phyloP scores from a whole-genome alignment of 179 eudicot genomes.

The Corrigiola litoralis region DNA sequence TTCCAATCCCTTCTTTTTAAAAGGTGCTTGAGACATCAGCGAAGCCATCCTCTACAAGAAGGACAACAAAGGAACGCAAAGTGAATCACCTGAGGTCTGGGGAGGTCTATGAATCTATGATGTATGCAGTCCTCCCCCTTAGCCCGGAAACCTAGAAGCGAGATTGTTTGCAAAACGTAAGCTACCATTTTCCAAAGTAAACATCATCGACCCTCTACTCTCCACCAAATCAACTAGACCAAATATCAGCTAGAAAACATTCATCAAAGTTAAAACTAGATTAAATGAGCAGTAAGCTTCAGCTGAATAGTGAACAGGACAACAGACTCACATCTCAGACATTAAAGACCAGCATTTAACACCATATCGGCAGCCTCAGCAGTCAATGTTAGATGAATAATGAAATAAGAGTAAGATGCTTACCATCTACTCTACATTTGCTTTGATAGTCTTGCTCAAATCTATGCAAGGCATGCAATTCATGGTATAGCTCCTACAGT shows the following conservation, averaged over 20 bases:
- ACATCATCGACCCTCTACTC: background rate
- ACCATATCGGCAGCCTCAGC: background rate
- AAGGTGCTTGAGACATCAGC: too few relatives aligned
- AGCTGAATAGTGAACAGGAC: background rate
- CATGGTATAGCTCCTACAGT: conserved; percentile 90
- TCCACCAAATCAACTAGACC: background rate
- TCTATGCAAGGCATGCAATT: conserved; percentile 80
- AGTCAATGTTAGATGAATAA: background rate
- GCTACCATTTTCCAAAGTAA: too few relatives aligned
- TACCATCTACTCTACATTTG: conserved; percentile 70
- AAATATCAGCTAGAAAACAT: conserved; percentile 4
- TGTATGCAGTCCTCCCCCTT: too few relatives aligned
- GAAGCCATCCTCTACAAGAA: too few relatives aligned
- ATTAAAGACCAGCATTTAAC: background rate
- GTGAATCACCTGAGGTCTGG: too few relatives aligned
- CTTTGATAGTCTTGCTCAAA: conserved; percentile 84
- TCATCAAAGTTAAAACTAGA: background rate
- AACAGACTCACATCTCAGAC: background rate
- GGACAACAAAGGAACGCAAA: too few relatives aligned
- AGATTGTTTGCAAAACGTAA: background rate
- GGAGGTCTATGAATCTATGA: too few relatives aligned
- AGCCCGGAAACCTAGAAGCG: too few relatives aligned
- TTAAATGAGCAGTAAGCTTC: background rate
- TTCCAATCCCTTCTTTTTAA: too few relatives aligned
- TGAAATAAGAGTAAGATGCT: background rate